Evolutionary conservation across 2,329 filamentous ascomycete genomes (phyloP), one percentile per base, ranked within the genome.

Genomic region (Emergomyces orientalis): DNA sequence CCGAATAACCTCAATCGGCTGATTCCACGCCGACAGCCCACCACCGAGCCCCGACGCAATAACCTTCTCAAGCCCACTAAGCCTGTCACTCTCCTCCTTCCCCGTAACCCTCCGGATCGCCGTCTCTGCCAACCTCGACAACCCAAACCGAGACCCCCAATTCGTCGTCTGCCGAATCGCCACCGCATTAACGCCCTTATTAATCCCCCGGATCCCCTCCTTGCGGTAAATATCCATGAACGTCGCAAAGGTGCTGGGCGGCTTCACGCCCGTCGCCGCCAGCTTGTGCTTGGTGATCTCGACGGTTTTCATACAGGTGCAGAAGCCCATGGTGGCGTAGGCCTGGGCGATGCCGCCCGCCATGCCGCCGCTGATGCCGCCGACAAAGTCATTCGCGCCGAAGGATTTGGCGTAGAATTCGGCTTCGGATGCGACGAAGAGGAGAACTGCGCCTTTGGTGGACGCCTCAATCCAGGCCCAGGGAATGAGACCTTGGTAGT

Each of bases 401-500:
- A 87, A 85, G 69, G 82, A 81, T 73, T 89, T 90, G 71, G 92
- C 93, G 76, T 94, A 90, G 85, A 89, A 99, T 79, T 99, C 94
- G 79, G 91, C 93, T 81, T 99, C 94, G 72, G 93, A 96, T 69
- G 94, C 94, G 77, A 99, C 93, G 81, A 99, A 99, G 78, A 99
- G 90, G 74, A 99, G 89, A 71, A 99, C 94, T 72, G 94, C 94
- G 76, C 94, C 94, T 82, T 99, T 99, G 80, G 94, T 97, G 74
- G 93, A 97, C 76, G 94, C 94, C 85, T 99, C 94, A 81, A 99
- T 97, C 94, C 94, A 99, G 79, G 94, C 94, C 93, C 93, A 97
- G 68, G 94, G 94, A 77, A 99, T 97, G 72, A 99, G 89, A 78
- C 94, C 94, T 84, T 99, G 94, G 84, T 97, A 99, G 83, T 97